These are phyloP conservation scores for Pseudozyma sp. DNA, from an alignment of 1,284 basidiomycete genomes.

Conservation along the genomic window DNA sequence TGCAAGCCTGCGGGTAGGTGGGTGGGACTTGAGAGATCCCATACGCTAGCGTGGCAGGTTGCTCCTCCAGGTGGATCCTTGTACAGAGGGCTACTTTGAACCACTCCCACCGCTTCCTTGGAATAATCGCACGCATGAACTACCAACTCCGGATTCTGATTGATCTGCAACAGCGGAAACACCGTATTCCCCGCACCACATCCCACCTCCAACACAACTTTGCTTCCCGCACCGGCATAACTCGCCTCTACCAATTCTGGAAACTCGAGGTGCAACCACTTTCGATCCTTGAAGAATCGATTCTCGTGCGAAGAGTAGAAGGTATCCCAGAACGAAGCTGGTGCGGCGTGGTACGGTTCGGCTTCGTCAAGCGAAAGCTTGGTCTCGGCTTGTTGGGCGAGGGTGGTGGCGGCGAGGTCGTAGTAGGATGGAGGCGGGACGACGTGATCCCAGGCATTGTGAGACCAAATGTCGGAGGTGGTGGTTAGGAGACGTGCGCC, in stretches of 20 bases:
- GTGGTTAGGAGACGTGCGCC: conserved; percentile 55
- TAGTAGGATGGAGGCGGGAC: conserved; percentile 56
- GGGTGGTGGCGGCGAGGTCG: conserved; percentile 34
- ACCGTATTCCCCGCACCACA: conserved; percentile 83
- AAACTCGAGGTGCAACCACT: conserved; percentile 66
- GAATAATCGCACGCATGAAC: conserved; percentile 90
- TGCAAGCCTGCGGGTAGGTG: conserved; percentile 43
- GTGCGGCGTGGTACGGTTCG: conserved; percentile 47
- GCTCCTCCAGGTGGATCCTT: conserved; percentile 19
- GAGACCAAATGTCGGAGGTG: conserved; percentile 49
- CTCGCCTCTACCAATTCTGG: conserved; percentile 62
- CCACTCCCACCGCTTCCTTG: conserved; percentile 86
- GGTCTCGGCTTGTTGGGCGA: conserved; percentile 55
- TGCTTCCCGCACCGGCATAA: conserved; percentile 31
- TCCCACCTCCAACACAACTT: conserved; percentile 62
- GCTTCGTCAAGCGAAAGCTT: conserved; percentile 54
- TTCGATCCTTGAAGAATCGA: conserved; percentile 66
- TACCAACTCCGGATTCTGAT: conserved; percentile 83
- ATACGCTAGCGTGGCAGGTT: conserved; percentile 82
- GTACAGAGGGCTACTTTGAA: conserved; percentile 72
- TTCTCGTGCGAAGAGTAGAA: conserved; percentile 65
- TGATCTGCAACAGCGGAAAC: conserved; percentile 85
- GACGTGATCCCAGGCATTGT: conserved; percentile 68
- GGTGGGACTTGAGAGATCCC: conserved; percentile 79
- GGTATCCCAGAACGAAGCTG: conserved; percentile 61